Conservation (phyloP, 176 grass and related monocot genomes). For the Urochloa ruziziensis region DNA sequence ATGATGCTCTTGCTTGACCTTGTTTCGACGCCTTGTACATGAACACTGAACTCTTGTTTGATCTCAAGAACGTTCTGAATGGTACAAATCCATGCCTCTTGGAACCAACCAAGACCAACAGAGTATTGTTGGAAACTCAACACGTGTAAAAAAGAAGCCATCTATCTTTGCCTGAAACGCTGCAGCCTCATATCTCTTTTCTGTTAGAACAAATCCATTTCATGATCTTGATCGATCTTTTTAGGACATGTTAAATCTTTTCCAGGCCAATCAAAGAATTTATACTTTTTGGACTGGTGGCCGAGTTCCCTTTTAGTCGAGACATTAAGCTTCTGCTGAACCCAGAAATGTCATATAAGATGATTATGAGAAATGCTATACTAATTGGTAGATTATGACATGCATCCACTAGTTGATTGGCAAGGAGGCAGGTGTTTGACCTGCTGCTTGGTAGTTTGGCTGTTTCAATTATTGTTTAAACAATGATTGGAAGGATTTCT, state of each 20-base stretch:
- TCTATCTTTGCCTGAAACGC: not conserved
- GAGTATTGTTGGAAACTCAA: not conserved
- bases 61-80: not conserved
- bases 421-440: not conserved
- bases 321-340: not conserved
- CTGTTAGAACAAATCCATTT: not conserved
- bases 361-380: not conserved
- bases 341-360: not conserved
- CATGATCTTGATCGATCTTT: not conserved
- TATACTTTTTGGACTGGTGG: not conserved
- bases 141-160: not conserved
- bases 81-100: not conserved
- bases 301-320: not conserved
- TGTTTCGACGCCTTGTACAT: not conserved
- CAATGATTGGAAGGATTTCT: not conserved
- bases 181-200: not conserved
- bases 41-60: not conserved
- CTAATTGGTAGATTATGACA: not conserved
- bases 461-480: not conserved
- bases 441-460: conserved; percentile 1
- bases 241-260: not conserved
- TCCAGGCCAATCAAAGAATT: not conserved
- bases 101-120: not conserved
- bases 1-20: not conserved
- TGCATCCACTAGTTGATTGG: not conserved